Evolutionary conservation across 495 filamentous ascomycete species (phyloP).

Genomic region (Letharia columbiana): DNA sequence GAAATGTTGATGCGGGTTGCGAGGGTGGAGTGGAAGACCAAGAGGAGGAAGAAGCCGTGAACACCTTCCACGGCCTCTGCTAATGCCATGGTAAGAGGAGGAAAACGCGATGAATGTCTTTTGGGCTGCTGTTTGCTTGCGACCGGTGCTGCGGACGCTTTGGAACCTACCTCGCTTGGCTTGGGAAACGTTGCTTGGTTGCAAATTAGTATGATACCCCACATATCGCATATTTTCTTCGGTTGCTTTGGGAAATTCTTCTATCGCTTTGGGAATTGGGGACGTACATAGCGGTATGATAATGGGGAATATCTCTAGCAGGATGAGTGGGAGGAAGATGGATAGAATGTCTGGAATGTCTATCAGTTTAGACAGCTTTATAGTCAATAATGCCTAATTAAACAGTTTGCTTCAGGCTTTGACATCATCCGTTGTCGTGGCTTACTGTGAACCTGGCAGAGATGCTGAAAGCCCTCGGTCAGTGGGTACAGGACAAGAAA

Average conservation of each 20-base stretch:
- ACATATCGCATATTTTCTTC: not conserved
- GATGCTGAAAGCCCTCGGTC: not conserved
- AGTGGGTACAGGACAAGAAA: not conserved
- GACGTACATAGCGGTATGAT: not conserved
- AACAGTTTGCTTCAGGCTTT: not conserved
- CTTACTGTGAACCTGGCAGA: not conserved
- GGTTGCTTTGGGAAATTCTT: not conserved
- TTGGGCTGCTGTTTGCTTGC: too few relatives aligned
- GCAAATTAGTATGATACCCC: not conserved
- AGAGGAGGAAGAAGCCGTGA: conserved; percentile 41
- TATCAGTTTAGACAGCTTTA: not conserved
- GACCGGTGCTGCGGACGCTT: too few relatives aligned
- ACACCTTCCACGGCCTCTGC: too few relatives aligned
- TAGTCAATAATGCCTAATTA: not conserved
- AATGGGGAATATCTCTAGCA: not conserved
- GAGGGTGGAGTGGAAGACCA: conserved; percentile 81
- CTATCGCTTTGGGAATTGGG: not conserved
- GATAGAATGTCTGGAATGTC: not conserved
- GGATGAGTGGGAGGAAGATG: not conserved
- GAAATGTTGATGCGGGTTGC: conserved; percentile 91
- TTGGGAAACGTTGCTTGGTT: not conserved
- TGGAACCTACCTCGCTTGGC: not conserved
- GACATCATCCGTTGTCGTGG: not conserved
- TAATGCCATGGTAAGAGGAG: too few relatives aligned
- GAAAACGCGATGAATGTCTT: too few relatives aligned